Conservation (phyloP, 306 rosid species). For the Begonia fuchsioides region DNA sequence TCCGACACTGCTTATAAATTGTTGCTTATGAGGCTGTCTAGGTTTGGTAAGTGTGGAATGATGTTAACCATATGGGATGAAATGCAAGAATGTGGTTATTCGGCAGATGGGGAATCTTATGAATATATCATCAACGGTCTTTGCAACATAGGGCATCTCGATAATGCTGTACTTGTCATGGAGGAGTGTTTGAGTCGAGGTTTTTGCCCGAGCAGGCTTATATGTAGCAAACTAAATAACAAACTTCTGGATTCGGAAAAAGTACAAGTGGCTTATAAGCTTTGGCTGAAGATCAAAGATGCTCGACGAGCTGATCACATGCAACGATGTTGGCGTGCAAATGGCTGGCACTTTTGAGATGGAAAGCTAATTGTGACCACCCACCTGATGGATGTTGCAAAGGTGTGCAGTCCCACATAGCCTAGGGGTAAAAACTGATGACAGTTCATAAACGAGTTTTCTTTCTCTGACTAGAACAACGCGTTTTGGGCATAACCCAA, state of each 20-base stretch:
- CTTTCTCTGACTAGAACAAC: too few relatives aligned
- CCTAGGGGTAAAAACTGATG: too few relatives aligned
- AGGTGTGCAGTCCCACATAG: too few relatives aligned
- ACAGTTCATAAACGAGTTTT: too few relatives aligned
- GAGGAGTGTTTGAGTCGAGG: constrained; percentile 68
- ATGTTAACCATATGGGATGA: constrained; percentile 64
- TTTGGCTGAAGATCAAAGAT: constrained; percentile 51
- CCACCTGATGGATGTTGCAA: too few relatives aligned
- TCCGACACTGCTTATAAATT: constrained; percentile 60
- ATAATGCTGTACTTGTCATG: constrained; percentile 79
- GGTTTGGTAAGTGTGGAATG: constrained; percentile 77
- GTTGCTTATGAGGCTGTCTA: constrained; percentile 66
- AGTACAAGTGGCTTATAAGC: constrained; percentile 51
- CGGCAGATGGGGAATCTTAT: constrained; percentile 56
- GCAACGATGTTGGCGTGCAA: constrained; percentile 56
- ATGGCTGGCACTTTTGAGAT: constrained; percentile 79
- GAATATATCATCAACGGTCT: constrained; percentile 63
- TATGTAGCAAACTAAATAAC: constrained; percentile 55
- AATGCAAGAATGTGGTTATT: constrained; percentile 70
- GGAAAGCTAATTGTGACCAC: too few relatives aligned
- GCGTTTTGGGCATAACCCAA: too few relatives aligned
- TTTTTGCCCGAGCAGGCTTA: constrained; percentile 66
- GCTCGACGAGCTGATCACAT: constrained; percentile 52
- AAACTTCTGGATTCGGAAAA: constrained; percentile 42
- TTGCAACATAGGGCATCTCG: constrained; percentile 70